phyloP scores from a whole-genome alignment of 148 eudicot genomes.

The Rhododendron mucronatum region DNA sequence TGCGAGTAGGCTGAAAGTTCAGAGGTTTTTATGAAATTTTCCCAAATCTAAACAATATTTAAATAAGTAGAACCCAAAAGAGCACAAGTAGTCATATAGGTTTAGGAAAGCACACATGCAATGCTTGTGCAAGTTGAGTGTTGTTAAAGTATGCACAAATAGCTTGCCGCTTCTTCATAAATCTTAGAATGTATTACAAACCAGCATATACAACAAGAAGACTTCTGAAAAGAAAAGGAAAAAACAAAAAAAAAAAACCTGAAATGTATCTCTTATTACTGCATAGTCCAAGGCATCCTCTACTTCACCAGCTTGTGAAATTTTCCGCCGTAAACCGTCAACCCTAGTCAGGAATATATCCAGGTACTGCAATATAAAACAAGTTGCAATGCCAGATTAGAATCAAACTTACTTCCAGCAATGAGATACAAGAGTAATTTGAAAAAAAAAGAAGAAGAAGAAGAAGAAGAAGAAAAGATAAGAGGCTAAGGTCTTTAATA shows the following conservation, averaged over 20 bases:
- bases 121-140: background rate
- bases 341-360: slow-evolving; percentile 83
- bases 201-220: background rate
- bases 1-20: too few relatives aligned
- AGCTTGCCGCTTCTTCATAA: background rate
- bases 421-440: background rate
- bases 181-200: background rate
- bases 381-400: slow-evolving; percentile 5
- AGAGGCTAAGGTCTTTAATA: background rate
- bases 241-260: slow-evolving; percentile 41
- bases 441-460: background rate
- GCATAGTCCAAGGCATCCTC: slow-evolving; percentile 49
- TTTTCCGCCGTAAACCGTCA: slow-evolving; percentile 89
- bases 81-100: background rate
- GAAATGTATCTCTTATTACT: slow-evolving; percentile 69
- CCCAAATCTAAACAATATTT: background rate
- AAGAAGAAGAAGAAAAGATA: background rate
- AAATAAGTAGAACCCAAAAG: background rate
- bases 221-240: background rate
- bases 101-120: background rate
- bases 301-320: slow-evolving; percentile 48
- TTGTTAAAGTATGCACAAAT: background rate
- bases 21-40: too few relatives aligned
- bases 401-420: background rate
- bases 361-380: slow-evolving; percentile 57